These are phyloP conservation scores for Lecanicillium sp. DNA, from an alignment of 2,329 filamentous ascomycete species.

Conservation along the genomic window DNA sequence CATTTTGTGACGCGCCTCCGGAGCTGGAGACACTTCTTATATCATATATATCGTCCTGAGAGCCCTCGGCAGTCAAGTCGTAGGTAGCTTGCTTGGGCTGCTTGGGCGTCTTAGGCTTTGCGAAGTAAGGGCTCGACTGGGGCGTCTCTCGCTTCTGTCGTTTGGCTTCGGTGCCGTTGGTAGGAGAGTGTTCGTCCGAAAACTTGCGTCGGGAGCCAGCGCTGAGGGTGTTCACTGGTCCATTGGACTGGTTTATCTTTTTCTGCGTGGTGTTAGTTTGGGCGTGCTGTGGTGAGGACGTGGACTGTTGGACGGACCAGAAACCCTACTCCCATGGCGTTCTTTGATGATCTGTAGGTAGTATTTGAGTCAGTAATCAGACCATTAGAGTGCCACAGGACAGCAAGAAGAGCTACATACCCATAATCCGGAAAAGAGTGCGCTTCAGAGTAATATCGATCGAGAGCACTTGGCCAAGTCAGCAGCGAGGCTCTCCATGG, in stretches of 20 bases:
- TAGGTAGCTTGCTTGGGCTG: neutral
- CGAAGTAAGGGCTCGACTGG: no score
- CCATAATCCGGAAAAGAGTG: slow-evolving; percentile 35
- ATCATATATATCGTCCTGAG: slow-evolving; percentile 11
- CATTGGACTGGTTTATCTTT: slow-evolving; percentile 14
- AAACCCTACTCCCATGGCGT: slow-evolving; percentile 3
- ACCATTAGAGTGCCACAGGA: slow-evolving; percentile 2
- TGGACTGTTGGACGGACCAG: neutral
- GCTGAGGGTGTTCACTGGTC: slow-evolving; percentile 15
- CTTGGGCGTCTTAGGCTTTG: no score
- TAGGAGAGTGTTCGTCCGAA: slow-evolving; percentile 1
- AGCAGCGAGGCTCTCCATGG: neutral
- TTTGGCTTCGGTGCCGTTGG: slow-evolving; percentile 14
- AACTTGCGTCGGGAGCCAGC: neutral
- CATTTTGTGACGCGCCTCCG: neutral
- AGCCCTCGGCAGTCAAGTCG: slow-evolving; percentile 14
- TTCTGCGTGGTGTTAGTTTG: slow-evolving; percentile 11
- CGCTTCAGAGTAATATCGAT: slow-evolving; percentile 27
- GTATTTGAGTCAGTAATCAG: neutral
- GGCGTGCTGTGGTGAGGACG: neutral
- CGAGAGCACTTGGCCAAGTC: slow-evolving; percentile 19
- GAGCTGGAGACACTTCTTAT: slow-evolving; percentile 9
- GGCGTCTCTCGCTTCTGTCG: slow-evolving; percentile 12
- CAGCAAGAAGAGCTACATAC: slow-evolving; percentile 22
- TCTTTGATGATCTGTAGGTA: neutral